These are phyloP conservation scores for Lipomyces spencermartinsiae DNA, from an alignment of 805 yeast genomes.

Conservation along the genomic window DNA sequence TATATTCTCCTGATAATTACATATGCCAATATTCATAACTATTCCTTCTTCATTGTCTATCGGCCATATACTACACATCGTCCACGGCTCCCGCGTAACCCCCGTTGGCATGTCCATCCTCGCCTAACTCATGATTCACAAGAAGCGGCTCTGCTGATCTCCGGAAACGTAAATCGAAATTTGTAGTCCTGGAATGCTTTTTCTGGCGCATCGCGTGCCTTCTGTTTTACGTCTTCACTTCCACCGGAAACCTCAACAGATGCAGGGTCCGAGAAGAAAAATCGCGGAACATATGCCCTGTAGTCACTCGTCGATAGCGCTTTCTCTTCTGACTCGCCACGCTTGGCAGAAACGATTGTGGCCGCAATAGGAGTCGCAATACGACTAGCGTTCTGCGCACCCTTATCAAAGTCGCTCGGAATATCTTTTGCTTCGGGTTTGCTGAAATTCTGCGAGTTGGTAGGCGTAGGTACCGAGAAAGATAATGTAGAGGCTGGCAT, in stretches of 20 bases:
- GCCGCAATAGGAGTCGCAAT: background rate
- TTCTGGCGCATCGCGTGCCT: constrained; percentile 19
- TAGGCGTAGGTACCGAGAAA: background rate
- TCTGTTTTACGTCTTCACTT: constrained; percentile 9
- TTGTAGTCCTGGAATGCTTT: constrained; percentile 2
- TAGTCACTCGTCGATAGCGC: constrained; percentile 25
- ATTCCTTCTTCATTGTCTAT: background rate
- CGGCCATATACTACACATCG: background rate
- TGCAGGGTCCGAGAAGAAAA: constrained; percentile 15
- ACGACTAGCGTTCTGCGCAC: background rate
- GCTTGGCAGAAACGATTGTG: background rate
- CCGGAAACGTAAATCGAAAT: constrained; percentile 1
- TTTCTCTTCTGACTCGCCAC: constrained; percentile 14
- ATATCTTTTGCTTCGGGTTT: background rate
- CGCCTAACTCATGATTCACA: background rate
- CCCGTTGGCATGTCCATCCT: background rate
- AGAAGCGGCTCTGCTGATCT: background rate
- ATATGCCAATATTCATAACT: background rate
- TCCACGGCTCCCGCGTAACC: background rate
- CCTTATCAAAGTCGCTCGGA: background rate
- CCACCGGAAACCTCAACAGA: constrained; percentile 7
- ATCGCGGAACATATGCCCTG: constrained; percentile 29
- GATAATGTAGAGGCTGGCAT: background rate
- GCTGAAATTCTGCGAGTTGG: background rate
- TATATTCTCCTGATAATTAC: background rate